Evolutionary conservation across 768 basidiomycete species (phyloP).

Genomic region (Vararia minispora): DNA sequence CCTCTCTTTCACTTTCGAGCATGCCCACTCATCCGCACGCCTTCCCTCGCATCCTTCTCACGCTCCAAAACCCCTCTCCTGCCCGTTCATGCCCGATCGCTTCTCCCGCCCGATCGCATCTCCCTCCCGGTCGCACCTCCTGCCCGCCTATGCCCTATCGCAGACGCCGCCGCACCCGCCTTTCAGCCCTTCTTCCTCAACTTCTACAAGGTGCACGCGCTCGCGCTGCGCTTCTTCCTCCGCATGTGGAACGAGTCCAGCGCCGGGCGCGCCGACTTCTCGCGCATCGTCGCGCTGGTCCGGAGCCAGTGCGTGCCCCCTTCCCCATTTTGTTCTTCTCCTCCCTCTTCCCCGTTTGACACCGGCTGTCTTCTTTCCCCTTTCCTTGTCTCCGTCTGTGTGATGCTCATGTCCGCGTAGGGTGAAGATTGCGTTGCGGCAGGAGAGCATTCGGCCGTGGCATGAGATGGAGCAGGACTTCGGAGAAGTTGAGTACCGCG

Average conservation of each 20-base stretch:
- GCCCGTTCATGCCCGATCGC: too few relatives aligned
- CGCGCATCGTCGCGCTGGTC: constrained; percentile 64
- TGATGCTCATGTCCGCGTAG: constrained; percentile 27
- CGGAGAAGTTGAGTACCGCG: constrained; percentile 71
- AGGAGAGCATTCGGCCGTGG: constrained; percentile 70
- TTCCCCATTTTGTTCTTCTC: not conserved
- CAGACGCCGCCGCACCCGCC: constrained; percentile 69
- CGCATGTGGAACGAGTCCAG: constrained; percentile 89
- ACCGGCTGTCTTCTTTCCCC: too few relatives aligned
- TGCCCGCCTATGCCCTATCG: too few relatives aligned
- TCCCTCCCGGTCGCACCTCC: too few relatives aligned
- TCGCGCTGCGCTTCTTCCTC: constrained; percentile 82
- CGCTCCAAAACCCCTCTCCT: too few relatives aligned
- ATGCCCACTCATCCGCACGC: too few relatives aligned
- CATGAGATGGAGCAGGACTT: constrained; percentile 77
- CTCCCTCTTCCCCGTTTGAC: not conserved
- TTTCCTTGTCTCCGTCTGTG: too few relatives aligned
- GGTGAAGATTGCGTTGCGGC: constrained; percentile 63
- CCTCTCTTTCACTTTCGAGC: not conserved
- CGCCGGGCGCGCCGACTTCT: constrained; percentile 65
- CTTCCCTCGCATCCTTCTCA: too few relatives aligned
- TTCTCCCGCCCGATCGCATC: too few relatives aligned
- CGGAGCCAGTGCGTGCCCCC: constrained; percentile 65
- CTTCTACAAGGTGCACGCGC: constrained; percentile 66
- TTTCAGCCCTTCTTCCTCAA: constrained; percentile 86